phyloP scores from a whole-genome alignment of 208 protist genomes.

The Sergeia podlipaevii region DNA sequence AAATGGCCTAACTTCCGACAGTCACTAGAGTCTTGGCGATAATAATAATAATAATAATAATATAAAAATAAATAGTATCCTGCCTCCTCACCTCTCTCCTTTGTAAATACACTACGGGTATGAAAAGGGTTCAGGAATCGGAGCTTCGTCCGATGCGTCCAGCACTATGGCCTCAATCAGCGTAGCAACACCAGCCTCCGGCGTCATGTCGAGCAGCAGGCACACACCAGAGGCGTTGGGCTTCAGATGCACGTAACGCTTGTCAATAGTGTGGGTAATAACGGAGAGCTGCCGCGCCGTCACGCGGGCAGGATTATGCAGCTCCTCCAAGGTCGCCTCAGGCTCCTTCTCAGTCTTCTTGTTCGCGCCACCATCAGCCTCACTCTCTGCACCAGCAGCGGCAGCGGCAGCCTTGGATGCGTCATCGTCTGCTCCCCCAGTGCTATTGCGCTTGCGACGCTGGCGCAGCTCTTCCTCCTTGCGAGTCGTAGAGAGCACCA shows the following conservation, averaged over 20 bases:
- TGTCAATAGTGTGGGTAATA: constrained; percentile 62
- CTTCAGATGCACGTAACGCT: constrained; percentile 76
- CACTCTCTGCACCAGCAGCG: not conserved
- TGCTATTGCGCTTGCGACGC: constrained; percentile 22
- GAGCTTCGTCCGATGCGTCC: constrained; percentile 47
- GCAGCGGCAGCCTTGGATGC: not conserved
- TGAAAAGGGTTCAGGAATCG: constrained; percentile 69
- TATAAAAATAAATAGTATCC: not conserved
- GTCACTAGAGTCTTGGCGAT: too few relatives aligned
- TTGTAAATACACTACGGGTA: constrained; percentile 52
- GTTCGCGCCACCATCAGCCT: not conserved
- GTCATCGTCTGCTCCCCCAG: not conserved
- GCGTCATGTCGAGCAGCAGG: constrained; percentile 69
- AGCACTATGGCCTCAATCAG: constrained; percentile 47
- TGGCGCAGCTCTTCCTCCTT: constrained; percentile 81
- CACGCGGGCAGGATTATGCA: constrained; percentile 82
- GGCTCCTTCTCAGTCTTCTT: constrained; percentile 20
- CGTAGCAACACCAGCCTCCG: constrained; percentile 37
- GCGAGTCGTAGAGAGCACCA: constrained; percentile 85
- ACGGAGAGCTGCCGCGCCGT: constrained; percentile 69
- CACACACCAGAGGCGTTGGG: constrained; percentile 67
- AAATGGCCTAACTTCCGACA: too few relatives aligned
- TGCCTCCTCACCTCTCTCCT: not conserved
- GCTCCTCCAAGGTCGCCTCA: constrained; percentile 49
- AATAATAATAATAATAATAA: constrained; percentile 3